Evolutionary conservation across 1,139 yeast genomes (phyloP), one percentile per base, ranked within the genome.

Genomic region (Geotrichum phurueaensis): DNA sequence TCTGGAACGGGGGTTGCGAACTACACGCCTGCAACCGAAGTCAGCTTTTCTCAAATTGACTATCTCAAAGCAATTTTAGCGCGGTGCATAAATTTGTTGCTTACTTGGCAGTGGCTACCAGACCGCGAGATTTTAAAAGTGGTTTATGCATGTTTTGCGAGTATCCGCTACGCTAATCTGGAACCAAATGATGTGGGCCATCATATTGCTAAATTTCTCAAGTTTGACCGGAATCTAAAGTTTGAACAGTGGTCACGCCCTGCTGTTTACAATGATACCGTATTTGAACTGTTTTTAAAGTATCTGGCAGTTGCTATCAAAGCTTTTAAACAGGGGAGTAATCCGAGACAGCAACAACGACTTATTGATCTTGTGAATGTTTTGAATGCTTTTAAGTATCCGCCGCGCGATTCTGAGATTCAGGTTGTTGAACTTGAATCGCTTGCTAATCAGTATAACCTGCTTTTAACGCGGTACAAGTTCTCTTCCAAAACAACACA

Each of bases 181-280:
- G 62, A 60, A 29, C 61, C 61, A n/a, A 56, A 43, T 29, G 59
- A 60, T 13, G 57, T 53, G 29, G 57, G 59, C 23, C 53, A 60
- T 18, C 36, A 54, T 20, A 31, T 47, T 47, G 18, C 43, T 0
- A 27, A 18, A n/a, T 39, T 39, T 39, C 47, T 39, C 10, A 39
- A 39, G 47, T 39, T 39, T 39, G 20, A 39, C 47, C 18, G 47
- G 4, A 39, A 39, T n/a, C 18, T 39, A 1, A 39, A 39, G 18
- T 39, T n/a, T 39, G 47, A 39, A 39, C 47, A 39, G 22, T 39
- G 47, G 47, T 49, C 53, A 5, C 33, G 25, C 10, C 20, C 18
- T 50, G 20, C 48, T 3, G 51, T 53, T 13, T 23, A 43, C 10
- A 43, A 48, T 10, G 62, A 60, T 47, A 60, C 60, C 6, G 33